Evolutionary conservation across 2,329 filamentous ascomycete genomes (phyloP).

Genomic region (Parascedosporium putredinis): DNA sequence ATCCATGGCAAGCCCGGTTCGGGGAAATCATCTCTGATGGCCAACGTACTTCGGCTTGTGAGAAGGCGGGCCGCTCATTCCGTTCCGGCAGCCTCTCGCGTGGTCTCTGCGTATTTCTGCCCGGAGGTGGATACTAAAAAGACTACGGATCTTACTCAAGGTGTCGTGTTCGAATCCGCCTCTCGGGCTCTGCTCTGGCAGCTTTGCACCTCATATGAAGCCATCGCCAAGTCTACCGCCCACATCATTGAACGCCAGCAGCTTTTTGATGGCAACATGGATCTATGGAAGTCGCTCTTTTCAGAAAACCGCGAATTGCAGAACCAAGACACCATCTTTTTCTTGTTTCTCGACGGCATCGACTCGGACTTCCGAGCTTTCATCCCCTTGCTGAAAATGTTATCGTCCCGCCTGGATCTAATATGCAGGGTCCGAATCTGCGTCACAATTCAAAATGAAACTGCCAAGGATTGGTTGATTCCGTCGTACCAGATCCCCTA

Average conservation of each 20-base stretch:
- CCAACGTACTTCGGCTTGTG: slow-evolving; percentile 19
- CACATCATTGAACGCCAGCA: slow-evolving; percentile 16
- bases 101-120: background rate
- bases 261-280: slow-evolving; percentile 17
- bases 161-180: background rate
- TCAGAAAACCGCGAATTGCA: slow-evolving; percentile 20
- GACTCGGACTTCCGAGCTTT: slow-evolving; percentile 14
- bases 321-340: slow-evolving; percentile 21
- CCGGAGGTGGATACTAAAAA: background rate
- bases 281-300: slow-evolving; percentile 21
- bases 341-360: slow-evolving; percentile 21
- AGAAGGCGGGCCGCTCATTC: slow-evolving; percentile 10
- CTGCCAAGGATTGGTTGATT: slow-evolving; percentile 13
- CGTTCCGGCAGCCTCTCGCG: too few relatives aligned
- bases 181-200: slow-evolving; percentile 17
- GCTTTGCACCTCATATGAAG: slow-evolving; percentile 20
- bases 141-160: background rate
- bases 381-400: slow-evolving; percentile 16
- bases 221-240: slow-evolving; percentile 21
- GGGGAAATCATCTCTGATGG: slow-evolving; percentile 23
- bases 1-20: slow-evolving; percentile 19
- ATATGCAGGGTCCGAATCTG: slow-evolving; percentile 17
- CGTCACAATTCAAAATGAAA: slow-evolving; percentile 16
- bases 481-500: slow-evolving; percentile 10
- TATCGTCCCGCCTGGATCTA: slow-evolving; percentile 13